Base-by-base conservation (phyloP, 176 grass and related monocot genomes). In the Chrysopogon serrulatus region DNA sequence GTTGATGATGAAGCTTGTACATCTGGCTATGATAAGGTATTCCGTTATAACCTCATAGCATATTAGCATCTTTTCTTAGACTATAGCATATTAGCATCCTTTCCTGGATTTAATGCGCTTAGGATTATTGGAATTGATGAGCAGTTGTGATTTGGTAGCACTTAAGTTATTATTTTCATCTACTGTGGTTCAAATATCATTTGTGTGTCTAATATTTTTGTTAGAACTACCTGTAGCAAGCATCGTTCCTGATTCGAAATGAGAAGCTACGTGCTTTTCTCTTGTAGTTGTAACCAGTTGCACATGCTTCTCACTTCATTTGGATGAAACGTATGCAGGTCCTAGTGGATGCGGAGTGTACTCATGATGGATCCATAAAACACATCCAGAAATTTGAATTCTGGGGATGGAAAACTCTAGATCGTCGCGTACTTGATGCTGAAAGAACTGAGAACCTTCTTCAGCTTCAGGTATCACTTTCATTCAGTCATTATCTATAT, bases 391-490 rank as follows among this genome's bases (percentile, higher is more conserved):
- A 98, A 67, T 95, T 95, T 83, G 85, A 95, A 76, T 90, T 90
- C 44, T 98, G 96, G 96, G 96, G 96, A 76, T 98, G 96, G 93
- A 95, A 95, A 90, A 95, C 91, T 53, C 79, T 98, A 79, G 85
- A 98, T 78, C 88, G 85, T 43, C 85, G 96, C 79, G 91, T 98
- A 79, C 93, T 98, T 88, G 91, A 94, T 78, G 96, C 81, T 14
- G 90, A 94, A 90, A 98, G 96, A 95, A 95, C 87, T 18, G 93
- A 92, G 57, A 90, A 86, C 76, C 82, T 98, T 59, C 84, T 92
- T 73, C 83, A 90, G 65, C 93, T 98, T 94, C 96, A 98, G 91
- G 93, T 93, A 76, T 8, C 51, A 66, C 35, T 89, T 74, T 68
- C 54, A 10, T 64, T 85, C 21, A 70, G 71, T 33, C 47, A 64